Evolutionary conservation across 2,329 filamentous ascomycete genomes (phyloP).

Genomic region (Pestalotiopsis sp.): DNA sequence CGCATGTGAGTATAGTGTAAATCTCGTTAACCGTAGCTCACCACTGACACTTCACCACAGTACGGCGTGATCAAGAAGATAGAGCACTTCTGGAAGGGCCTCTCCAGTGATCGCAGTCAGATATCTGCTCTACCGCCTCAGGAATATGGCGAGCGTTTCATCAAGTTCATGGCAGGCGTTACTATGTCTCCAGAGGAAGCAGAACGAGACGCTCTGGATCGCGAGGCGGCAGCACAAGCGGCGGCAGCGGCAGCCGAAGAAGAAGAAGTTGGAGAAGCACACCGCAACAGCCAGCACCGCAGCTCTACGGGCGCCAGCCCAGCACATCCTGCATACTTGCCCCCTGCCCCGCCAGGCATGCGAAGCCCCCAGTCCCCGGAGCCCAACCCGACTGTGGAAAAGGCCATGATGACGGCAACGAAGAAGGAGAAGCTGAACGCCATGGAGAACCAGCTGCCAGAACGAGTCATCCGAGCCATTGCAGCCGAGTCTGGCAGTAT

Average conservation of each 20-base stretch:
- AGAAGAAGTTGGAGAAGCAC: slow-evolving; percentile 23
- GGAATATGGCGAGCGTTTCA: slow-evolving; percentile 90
- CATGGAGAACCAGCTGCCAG: slow-evolving; percentile 33
- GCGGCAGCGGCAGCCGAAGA: slow-evolving; percentile 35
- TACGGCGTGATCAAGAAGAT: slow-evolving; percentile 94
- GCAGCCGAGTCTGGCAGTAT: slow-evolving; percentile 25
- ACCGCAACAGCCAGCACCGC: slow-evolving; percentile 27
- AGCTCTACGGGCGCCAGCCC: slow-evolving; percentile 17
- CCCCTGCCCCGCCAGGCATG: slow-evolving; percentile 34
- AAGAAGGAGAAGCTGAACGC: slow-evolving; percentile 32
- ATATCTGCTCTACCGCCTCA: slow-evolving; percentile 92
- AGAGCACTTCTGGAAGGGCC: slow-evolving; percentile 96
- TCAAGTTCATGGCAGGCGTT: slow-evolving; percentile 87
- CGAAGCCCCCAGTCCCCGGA: slow-evolving; percentile 32
- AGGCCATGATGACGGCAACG: slow-evolving; percentile 29
- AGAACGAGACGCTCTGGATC: slow-evolving; percentile 62
- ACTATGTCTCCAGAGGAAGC: slow-evolving; percentile 90
- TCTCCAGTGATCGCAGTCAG: slow-evolving; percentile 79
- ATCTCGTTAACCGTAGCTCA: slow-evolving; percentile 7
- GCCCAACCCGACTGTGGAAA: slow-evolving; percentile 32
- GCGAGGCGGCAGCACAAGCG: slow-evolving; percentile 55
- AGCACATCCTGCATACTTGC: slow-evolving; percentile 31
- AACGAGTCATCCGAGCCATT: slow-evolving; percentile 33
- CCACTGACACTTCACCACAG: slow-evolving; percentile 45
- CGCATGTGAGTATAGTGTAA: slow-evolving; percentile 70